Percentiles rank a stretch among this genome's conserved stretches.
phyloP scores from a whole-genome alignment of 352 stramenopile species.

The Globisporangium yorkense region DNA sequence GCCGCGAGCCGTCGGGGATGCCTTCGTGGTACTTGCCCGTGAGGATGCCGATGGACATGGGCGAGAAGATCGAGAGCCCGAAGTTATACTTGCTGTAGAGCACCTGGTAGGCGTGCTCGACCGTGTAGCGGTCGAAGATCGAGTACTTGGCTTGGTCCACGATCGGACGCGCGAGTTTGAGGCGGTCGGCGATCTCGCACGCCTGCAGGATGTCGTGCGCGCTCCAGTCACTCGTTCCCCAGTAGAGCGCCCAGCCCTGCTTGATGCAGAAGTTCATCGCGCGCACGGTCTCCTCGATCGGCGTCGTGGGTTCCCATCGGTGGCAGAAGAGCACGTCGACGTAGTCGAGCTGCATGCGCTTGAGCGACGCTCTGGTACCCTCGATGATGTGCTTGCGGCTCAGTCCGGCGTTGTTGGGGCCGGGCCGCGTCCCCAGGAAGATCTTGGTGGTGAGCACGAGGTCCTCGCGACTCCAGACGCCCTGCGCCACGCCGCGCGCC shows the following conservation, averaged over 20 bases:
- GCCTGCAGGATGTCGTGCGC: slow-evolving; percentile 44
- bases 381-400: slow-evolving; percentile 45
- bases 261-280: slow-evolving; percentile 40
- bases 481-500: slow-evolving; percentile 16
- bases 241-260: slow-evolving; percentile 31
- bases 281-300: slow-evolving; percentile 16
- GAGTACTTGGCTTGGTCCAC: slow-evolving; percentile 55
- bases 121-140: slow-evolving; percentile 36
- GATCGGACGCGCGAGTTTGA: slow-evolving; percentile 20
- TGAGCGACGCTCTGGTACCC: slow-evolving; percentile 32
- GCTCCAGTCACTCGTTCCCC: slow-evolving; percentile 49
- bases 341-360: slow-evolving; percentile 32
- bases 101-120: slow-evolving; percentile 42
- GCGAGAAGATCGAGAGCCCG: slow-evolving; percentile 39
- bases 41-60: slow-evolving; percentile 35
- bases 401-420: slow-evolving; percentile 20
- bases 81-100: slow-evolving; percentile 51
- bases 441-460: slow-evolving; percentile 61
- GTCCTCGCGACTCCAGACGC: slow-evolving; percentile 28
- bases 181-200: slow-evolving; percentile 25
- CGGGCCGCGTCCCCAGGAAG: slow-evolving; percentile 22
- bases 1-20: slow-evolving; percentile 23
- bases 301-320: slow-evolving; percentile 21
- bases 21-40: slow-evolving; percentile 49
- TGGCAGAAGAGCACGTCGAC: slow-evolving; percentile 54